Percentiles rank a stretch among this genome's conserved stretches.
These are phyloP conservation scores for Metahyphopichia silvanorum DNA, from an alignment of 805 yeast genomes.

Conservation along the genomic window DNA sequence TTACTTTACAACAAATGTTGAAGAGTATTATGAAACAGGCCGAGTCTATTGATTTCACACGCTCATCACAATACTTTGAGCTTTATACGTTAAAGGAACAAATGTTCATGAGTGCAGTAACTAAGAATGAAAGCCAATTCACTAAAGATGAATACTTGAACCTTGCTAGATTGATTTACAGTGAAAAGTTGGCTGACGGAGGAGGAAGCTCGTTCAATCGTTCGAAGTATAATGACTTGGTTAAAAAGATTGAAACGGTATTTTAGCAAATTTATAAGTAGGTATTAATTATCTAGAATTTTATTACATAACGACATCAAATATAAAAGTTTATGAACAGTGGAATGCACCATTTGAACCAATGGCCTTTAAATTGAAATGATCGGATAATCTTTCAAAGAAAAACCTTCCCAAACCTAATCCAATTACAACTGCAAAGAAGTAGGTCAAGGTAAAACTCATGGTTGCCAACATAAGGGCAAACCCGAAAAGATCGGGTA, in stretches of 20 bases:
- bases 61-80: slow-evolving; percentile 55
- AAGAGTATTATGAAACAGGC: slow-evolving; percentile 54
- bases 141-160: slow-evolving; percentile 45
- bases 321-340: slow-evolving; percentile 1
- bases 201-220: slow-evolving; percentile 35
- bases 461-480: slow-evolving; percentile 77
- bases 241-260: slow-evolving; percentile 21
- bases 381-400: slow-evolving; percentile 55
- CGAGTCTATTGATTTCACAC: slow-evolving; percentile 49
- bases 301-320: not conserved
- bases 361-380: slow-evolving; percentile 16
- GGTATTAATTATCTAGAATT: no score
- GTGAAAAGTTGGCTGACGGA: slow-evolving; percentile 40
- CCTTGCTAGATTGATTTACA: slow-evolving; percentile 51
- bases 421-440: slow-evolving; percentile 72
- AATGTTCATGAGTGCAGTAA: slow-evolving; percentile 39
- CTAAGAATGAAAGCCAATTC: slow-evolving; percentile 31
- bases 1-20: slow-evolving; percentile 67
- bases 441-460: slow-evolving; percentile 64
- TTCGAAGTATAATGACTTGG: slow-evolving; percentile 35
- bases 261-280: not conserved
- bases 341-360: slow-evolving; percentile 5
- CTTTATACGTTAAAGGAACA: slow-evolving; percentile 49
- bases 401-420: slow-evolving; percentile 67
- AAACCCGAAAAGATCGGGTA: slow-evolving; percentile 65